A percentile compares a stretch with the other conserved stretches of the same genome.
These are phyloP conservation scores for Nicotiana tabacum DNA, from an alignment of 257 asterid genomes.

Conservation along the genomic window DNA sequence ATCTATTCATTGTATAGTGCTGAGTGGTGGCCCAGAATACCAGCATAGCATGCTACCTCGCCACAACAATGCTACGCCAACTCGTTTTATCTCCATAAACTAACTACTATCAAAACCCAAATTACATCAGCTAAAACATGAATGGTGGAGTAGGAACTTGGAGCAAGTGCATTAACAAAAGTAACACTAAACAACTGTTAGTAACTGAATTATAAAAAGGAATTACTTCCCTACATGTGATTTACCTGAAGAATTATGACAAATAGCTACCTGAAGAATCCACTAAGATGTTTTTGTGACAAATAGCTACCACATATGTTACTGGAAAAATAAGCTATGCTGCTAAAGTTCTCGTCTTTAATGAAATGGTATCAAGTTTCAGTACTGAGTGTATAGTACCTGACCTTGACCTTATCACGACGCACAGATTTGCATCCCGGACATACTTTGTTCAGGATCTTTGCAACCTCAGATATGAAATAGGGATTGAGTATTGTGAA, in stretches of 20 bases:
- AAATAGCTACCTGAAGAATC: neutral
- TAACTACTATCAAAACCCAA: neutral
- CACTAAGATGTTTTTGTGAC: neutral
- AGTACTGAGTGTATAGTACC: slow-evolving; percentile 35
- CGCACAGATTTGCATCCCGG: slow-evolving; percentile 73
- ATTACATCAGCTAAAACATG: neutral
- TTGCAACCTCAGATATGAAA: slow-evolving; percentile 68
- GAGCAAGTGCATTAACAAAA: neutral
- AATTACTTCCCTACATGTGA: neutral
- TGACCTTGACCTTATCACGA: slow-evolving; percentile 60
- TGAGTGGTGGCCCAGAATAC: neutral
- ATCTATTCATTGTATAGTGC: neutral
- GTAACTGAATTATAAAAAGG: neutral
- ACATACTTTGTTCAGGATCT: slow-evolving; percentile 74
- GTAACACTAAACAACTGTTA: neutral
- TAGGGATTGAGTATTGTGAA: slow-evolving; percentile 72
- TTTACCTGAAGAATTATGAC: neutral
- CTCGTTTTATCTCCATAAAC: neutral
- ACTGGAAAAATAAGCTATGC: neutral
- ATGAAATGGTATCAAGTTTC: slow-evolving; percentile 10
- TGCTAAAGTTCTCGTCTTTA: neutral
- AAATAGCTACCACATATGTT: neutral
- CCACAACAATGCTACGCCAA: neutral
- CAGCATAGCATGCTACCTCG: neutral
- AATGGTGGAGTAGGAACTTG: slow-evolving; percentile 5